These are phyloP conservation scores for Krasilnikovozyma curviuscula DNA, from an alignment of 768 basidiomycete species.

Conservation along the genomic window DNA sequence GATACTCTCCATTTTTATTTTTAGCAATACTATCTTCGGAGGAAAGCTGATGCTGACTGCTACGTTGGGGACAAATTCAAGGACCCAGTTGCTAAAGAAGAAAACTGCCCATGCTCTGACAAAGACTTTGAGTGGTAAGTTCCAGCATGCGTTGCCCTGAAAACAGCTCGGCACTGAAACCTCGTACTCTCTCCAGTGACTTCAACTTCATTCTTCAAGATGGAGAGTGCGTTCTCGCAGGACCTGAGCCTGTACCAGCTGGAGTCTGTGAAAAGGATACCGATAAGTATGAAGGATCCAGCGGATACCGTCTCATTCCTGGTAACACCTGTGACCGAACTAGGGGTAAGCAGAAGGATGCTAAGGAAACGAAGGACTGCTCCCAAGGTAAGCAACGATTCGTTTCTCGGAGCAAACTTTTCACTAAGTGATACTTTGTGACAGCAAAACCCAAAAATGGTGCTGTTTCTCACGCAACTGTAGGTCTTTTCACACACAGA, in stretches of 20 bases:
- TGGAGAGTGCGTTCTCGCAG: constrained; percentile 57
- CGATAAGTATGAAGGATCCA: constrained; percentile 63
- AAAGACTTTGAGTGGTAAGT: constrained; percentile 83
- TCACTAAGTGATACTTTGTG: too few relatives aligned
- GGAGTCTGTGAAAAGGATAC: constrained; percentile 44
- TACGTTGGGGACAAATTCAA: constrained; percentile 77
- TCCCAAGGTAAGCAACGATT: constrained; percentile 37
- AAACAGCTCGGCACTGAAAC: too few relatives aligned
- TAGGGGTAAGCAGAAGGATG: constrained; percentile 47
- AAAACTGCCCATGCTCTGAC: constrained; percentile 61
- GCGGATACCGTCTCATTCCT: constrained; percentile 78
- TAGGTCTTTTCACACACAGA: constrained; percentile 26
- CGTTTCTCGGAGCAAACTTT: too few relatives aligned
- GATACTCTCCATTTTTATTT: background rate
- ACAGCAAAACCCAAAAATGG: constrained; percentile 66
- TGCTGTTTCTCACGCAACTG: constrained; percentile 51
- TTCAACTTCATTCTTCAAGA: constrained; percentile 68
- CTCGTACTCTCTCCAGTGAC: constrained; percentile 52
- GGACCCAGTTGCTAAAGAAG: constrained; percentile 64
- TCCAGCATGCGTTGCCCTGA: background rate
- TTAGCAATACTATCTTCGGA: constrained; percentile 82
- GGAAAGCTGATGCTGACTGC: constrained; percentile 65
- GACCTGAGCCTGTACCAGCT: constrained; percentile 69
- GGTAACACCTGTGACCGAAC: constrained; percentile 64
- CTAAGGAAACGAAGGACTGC: constrained; percentile 51